Evolutionary conservation across 2,329 filamentous ascomycete species (phyloP).

Genomic region (Harringtonia lauricola): DNA sequence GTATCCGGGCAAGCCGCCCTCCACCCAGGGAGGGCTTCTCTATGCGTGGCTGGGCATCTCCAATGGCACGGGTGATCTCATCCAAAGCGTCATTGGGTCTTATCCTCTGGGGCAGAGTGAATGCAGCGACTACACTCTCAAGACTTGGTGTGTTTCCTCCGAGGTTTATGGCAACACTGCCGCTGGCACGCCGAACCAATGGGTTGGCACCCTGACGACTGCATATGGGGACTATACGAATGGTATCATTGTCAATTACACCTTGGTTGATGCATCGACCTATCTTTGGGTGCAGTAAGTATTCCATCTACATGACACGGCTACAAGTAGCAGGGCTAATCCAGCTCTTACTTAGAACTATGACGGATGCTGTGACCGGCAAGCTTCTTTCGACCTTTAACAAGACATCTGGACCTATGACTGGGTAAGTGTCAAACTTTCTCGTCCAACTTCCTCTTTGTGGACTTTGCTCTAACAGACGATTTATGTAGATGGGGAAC

Average conservation of each 20-base stretch:
- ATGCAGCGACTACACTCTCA: background rate
- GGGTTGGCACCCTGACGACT: background rate
- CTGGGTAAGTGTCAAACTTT: background rate
- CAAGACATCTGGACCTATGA: background rate
- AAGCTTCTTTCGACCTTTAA: background rate
- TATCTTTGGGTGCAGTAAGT: background rate
- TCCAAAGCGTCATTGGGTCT: background rate
- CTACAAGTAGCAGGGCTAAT: too few relatives aligned
- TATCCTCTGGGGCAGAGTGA: background rate
- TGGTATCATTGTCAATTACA: background rate
- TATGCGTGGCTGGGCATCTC: constrained; percentile 1
- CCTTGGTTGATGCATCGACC: background rate
- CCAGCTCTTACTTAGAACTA: background rate
- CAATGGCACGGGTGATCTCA: constrained; percentile 1
- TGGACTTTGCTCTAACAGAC: background rate
- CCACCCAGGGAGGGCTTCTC: background rate
- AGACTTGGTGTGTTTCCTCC: background rate
- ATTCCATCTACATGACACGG: background rate
- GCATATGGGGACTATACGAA: background rate
- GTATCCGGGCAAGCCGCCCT: background rate
- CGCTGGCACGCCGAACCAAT: background rate
- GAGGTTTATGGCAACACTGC: background rate
- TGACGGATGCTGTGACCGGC: background rate
- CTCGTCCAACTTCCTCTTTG: background rate
- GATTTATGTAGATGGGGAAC: background rate